phyloP scores from a whole-genome alignment of 495 filamentous ascomycete species.

The Penicillium salamii region DNA sequence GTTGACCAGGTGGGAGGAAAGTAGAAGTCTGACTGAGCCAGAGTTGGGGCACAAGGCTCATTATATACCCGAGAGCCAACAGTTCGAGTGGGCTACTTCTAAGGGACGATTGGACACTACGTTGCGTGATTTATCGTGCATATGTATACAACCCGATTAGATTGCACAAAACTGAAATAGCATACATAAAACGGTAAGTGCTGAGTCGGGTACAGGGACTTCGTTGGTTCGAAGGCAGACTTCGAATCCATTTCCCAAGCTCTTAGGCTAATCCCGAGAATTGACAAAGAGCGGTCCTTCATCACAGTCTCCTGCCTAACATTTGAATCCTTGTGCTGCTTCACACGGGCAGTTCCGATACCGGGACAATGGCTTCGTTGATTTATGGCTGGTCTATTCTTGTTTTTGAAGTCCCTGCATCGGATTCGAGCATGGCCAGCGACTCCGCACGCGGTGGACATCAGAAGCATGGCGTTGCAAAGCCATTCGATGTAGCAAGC shows the following conservation, averaged over 20 bases:
- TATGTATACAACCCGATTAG: not conserved
- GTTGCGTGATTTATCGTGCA: not conserved
- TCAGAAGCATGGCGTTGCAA: too few relatives aligned
- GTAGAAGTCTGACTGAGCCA: too few relatives aligned
- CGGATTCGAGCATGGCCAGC: too few relatives aligned
- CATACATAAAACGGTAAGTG: not conserved
- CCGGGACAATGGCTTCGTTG: too few relatives aligned
- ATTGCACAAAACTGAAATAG: not conserved
- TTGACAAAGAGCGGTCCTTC: constrained; percentile 1
- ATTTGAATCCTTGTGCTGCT: not conserved
- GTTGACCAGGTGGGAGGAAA: not conserved
- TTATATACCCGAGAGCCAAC: not conserved
- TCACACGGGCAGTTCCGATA: not conserved
- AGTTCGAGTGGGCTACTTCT: not conserved
- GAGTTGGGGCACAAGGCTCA: not conserved
- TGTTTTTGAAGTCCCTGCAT: too few relatives aligned
- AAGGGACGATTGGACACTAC: not conserved
- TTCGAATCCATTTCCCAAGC: constrained; percentile 2
- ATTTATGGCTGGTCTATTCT: too few relatives aligned
- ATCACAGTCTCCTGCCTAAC: not conserved
- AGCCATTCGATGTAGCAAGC: too few relatives aligned
- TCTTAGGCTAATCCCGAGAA: not conserved
- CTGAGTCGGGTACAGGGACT: not conserved
- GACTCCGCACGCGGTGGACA: too few relatives aligned
- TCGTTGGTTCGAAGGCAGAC: constrained; percentile 1